A percentile compares a stretch with the other conserved stretches of the same genome.
phyloP scores from a whole-genome alignment of 257 asterid genomes.

The Salvia rosmarinus region DNA sequence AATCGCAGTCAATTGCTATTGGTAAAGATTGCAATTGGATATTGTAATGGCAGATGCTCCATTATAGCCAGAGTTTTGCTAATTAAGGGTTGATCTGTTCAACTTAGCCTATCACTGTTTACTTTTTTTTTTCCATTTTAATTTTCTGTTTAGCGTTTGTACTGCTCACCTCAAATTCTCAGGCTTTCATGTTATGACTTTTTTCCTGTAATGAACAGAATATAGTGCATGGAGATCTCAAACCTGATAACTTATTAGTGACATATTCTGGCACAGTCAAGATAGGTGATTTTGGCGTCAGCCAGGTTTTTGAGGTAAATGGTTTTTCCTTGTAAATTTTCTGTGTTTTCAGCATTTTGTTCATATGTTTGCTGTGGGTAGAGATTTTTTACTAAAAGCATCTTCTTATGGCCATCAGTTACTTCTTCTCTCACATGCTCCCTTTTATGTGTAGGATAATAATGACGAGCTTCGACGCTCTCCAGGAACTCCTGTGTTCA shows the following conservation, averaged over 20 bases:
- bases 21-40: neutral
- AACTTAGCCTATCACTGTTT: neutral
- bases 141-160: slow-evolving; percentile 13
- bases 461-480: slow-evolving; percentile 95
- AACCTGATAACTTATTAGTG: slow-evolving; percentile 90
- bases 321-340: slow-evolving; percentile 7
- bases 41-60: slow-evolving; percentile 10
- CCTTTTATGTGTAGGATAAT: slow-evolving; percentile 53
- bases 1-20: neutral
- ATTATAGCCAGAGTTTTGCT: neutral
- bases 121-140: neutral
- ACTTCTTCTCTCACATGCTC: neutral
- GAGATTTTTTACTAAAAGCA: slow-evolving; percentile 7
- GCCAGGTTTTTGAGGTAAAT: slow-evolving; percentile 95
- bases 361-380: slow-evolving; percentile 15
- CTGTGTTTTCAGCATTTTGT: slow-evolving; percentile 10
- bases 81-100: slow-evolving; percentile 9
- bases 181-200: slow-evolving; percentile 20
- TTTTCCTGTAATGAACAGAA: slow-evolving; percentile 31
- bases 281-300: slow-evolving; percentile 96
- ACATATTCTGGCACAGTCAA: slow-evolving; percentile 82
- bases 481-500: slow-evolving; percentile 99
- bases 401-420: neutral
- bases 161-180: slow-evolving; percentile 17
- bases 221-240: slow-evolving; percentile 82